Evolutionary conservation across 169 alveolate genomes (phyloP).

Genomic region (Prorocentrum cordatum): DNA sequence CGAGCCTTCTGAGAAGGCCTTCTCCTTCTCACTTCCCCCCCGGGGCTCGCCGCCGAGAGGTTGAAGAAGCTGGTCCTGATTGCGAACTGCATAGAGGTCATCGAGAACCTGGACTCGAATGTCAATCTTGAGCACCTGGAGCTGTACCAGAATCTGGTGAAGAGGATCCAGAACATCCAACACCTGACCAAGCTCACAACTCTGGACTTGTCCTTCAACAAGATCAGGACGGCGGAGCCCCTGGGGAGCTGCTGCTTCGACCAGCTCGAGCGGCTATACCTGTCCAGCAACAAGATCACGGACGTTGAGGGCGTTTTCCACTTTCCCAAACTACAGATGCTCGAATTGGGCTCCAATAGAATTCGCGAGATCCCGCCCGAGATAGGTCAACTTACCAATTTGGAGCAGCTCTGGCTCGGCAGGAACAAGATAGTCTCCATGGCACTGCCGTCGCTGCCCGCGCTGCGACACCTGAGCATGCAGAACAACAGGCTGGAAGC

Average conservation of each 20-base stretch:
- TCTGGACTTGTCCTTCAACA: constrained; percentile 68
- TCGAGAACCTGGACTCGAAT: constrained; percentile 46
- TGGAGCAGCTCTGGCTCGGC: constrained; percentile 52
- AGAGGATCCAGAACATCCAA: constrained; percentile 50
- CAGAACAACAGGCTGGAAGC: constrained; percentile 54
- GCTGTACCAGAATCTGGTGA: constrained; percentile 48
- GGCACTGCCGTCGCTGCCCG: constrained; percentile 27
- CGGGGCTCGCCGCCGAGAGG: no score
- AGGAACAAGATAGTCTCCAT: constrained; percentile 36
- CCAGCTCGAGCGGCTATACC: constrained; percentile 7
- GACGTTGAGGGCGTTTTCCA: constrained; percentile 50
- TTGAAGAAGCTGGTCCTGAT: constrained; percentile 5
- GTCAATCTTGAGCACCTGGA: constrained; percentile 46
- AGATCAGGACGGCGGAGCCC: constrained; percentile 17
- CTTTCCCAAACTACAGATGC: constrained; percentile 3
- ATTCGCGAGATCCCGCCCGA: constrained; percentile 25
- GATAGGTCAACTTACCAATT: neutral
- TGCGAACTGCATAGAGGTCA: constrained; percentile 60
- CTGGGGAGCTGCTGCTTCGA: constrained; percentile 9
- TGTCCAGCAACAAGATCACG: constrained; percentile 65
- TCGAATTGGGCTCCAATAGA: constrained; percentile 49
- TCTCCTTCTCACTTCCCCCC: no score
- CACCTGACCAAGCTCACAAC: constrained; percentile 22
- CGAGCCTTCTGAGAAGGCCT: no score
- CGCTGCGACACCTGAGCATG: constrained; percentile 18